phyloP scores from a whole-genome alignment of 768 basidiomycete genomes.

The Daedalea quercina region DNA sequence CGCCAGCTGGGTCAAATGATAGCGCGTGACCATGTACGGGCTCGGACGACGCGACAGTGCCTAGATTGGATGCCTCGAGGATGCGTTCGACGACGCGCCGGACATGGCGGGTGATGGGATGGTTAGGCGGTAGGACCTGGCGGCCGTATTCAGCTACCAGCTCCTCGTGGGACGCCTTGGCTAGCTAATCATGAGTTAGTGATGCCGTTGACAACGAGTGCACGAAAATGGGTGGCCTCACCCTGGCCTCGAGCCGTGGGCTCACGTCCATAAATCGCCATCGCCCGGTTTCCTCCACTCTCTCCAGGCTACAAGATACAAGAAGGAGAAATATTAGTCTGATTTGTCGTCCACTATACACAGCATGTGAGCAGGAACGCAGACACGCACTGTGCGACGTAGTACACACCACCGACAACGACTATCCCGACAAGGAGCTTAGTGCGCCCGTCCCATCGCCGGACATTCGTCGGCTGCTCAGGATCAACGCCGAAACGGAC shows the following conservation, averaged over 20 bases:
- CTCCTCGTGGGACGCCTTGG: conserved; percentile 33
- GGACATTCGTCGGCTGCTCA: conserved; percentile 8
- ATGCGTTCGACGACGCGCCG: conserved; percentile 61
- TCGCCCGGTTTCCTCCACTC: conserved; percentile 80
- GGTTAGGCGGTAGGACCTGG: conserved; percentile 56
- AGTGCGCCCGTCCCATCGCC: conserved; percentile 8
- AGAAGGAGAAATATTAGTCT: neutral
- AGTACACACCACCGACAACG: conserved; percentile 18
- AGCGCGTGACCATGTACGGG: conserved; percentile 12
- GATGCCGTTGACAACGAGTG: neutral
- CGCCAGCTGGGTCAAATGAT: conserved; percentile 22
- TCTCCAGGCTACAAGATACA: conserved; percentile 54
- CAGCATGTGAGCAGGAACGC: neutral
- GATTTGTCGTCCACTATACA: neutral
- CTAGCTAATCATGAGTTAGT: conserved; percentile 32
- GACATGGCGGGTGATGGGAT: conserved; percentile 64
- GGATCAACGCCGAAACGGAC: conserved; percentile 11
- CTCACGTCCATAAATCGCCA: conserved; percentile 84
- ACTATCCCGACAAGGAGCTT: conserved; percentile 14
- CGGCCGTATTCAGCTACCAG: conserved; percentile 45
- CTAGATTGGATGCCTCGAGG: conserved; percentile 66
- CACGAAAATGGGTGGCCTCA: conserved; percentile 20
- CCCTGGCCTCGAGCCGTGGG: conserved; percentile 47
- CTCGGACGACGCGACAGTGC: conserved; percentile 38
- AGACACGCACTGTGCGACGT: conserved; percentile 24